These are phyloP conservation scores for Clavariopsis aquatica DNA, from an alignment of 495 filamentous ascomycete species.

Conservation along the genomic window DNA sequence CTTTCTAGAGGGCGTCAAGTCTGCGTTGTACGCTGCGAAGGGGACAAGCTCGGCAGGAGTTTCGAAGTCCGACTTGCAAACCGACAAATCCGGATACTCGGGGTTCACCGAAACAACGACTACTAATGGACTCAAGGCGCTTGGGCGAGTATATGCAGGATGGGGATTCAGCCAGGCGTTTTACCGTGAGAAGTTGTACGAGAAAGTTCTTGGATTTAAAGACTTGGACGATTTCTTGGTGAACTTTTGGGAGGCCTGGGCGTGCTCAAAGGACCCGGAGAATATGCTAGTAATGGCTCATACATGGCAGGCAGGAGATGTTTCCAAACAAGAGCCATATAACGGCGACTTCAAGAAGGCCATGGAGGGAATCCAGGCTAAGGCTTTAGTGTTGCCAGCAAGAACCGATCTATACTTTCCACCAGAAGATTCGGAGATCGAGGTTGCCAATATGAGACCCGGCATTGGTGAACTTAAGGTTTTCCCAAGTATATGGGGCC, in stretches of 20 bases:
- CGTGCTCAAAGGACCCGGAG: slow-evolving; percentile 68
- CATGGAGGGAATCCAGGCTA: slow-evolving; percentile 67
- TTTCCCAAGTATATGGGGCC: slow-evolving; percentile 70
- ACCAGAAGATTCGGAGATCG: slow-evolving; percentile 69
- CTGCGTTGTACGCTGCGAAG: slow-evolving; percentile 64
- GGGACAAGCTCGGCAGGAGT: slow-evolving; percentile 54
- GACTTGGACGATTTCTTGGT: slow-evolving; percentile 69
- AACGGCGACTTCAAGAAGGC: slow-evolving; percentile 65
- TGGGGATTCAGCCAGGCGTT: slow-evolving; percentile 77
- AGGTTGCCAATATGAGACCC: slow-evolving; percentile 63
- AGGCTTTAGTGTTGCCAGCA: slow-evolving; percentile 62
- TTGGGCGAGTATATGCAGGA: slow-evolving; percentile 71
- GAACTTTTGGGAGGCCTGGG: slow-evolving; percentile 72
- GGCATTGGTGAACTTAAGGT: slow-evolving; percentile 59
- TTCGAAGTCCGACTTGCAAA: slow-evolving; percentile 46
- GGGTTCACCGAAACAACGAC: slow-evolving; percentile 59
- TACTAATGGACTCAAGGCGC: slow-evolving; percentile 64
- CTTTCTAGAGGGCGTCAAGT: slow-evolving; percentile 72
- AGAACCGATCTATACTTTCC: slow-evolving; percentile 77
- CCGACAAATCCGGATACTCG: slow-evolving; percentile 45
- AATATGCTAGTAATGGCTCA: slow-evolving; percentile 67
- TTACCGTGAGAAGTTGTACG: slow-evolving; percentile 66
- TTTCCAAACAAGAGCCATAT: slow-evolving; percentile 63
- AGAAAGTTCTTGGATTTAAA: slow-evolving; percentile 60
- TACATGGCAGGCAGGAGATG: slow-evolving; percentile 74